Percentiles rank a stretch among this genome's conserved stretches.
These are phyloP conservation scores for Scutellaria barbata DNA, from an alignment of 257 asterid genomes.

Conservation along the genomic window DNA sequence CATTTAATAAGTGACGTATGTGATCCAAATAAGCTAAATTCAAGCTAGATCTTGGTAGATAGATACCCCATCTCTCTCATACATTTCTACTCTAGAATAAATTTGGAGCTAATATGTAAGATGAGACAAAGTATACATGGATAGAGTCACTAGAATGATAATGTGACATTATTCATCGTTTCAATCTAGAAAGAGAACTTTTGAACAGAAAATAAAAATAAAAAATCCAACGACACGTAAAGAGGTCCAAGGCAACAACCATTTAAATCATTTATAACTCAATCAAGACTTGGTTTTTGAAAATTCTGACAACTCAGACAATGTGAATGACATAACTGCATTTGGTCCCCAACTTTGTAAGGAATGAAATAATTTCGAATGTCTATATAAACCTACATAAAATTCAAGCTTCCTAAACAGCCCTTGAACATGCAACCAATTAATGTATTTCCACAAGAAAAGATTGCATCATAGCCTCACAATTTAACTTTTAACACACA, in stretches of 20 bases:
- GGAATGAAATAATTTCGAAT: not conserved
- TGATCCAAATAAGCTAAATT: conserved; percentile 2
- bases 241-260: not conserved
- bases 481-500: conserved; percentile 20
- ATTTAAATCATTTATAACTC: not conserved
- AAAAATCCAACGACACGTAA: not conserved
- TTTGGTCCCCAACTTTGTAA: not conserved
- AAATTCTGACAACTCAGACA: not conserved
- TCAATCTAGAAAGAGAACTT: no score
- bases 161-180: no score
- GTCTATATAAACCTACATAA: not conserved
- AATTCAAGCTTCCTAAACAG: conserved; percentile 22
- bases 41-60: not conserved
- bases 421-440: conserved; percentile 17
- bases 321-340: not conserved
- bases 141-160: not conserved
- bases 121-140: not conserved
- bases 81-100: not conserved
- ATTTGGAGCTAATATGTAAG: not conserved
- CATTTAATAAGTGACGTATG: not conserved
- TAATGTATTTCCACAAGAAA: conserved; percentile 2
- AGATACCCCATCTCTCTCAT: not conserved
- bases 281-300: not conserved
- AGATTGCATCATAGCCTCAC: conserved; percentile 19
- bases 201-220: no score